Conservation (phyloP, 768 basidiomycete species). For the Wakefieldia striispora region DNA sequence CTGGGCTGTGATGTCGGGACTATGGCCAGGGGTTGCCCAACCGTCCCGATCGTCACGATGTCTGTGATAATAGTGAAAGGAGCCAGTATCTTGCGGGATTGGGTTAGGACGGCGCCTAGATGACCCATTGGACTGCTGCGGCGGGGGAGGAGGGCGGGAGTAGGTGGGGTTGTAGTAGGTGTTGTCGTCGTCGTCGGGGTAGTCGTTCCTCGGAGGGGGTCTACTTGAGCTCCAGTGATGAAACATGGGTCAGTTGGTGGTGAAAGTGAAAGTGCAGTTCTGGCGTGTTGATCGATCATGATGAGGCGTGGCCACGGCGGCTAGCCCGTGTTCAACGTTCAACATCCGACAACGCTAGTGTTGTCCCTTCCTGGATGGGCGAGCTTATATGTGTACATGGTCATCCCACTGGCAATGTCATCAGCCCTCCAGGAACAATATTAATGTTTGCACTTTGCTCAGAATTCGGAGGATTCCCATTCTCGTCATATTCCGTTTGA, state of each 20-base stretch:
- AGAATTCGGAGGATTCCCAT: no score
- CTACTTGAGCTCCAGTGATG: constrained; percentile 3
- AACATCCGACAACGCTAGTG: background rate
- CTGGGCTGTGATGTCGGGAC: constrained; percentile 13
- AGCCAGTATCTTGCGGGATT: constrained; percentile 3
- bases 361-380: no score
- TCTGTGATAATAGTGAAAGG: constrained; percentile 14
- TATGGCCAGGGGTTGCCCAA: constrained; percentile 10
- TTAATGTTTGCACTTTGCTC: no score
- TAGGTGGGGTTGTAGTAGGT: constrained; percentile 12
- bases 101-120: constrained; percentile 19
- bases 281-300: constrained; percentile 3
- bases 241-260: constrained; percentile 3
- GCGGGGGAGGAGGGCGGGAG: constrained; percentile 2
- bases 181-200: constrained; percentile 16
- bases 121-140: constrained; percentile 2
- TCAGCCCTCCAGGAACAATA: no score
- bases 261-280: background rate
- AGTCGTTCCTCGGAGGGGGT: constrained; percentile 4
- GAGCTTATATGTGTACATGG: no score
- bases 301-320: constrained; percentile 4
- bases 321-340: constrained; percentile 1
- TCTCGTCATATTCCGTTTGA: no score
- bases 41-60: constrained; percentile 23
- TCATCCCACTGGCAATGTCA: no score